Evolutionary conservation across 768 basidiomycete genomes (phyloP), one percentile per base, ranked within the genome.

Genomic region (Cystobasidium ongulense): DNA sequence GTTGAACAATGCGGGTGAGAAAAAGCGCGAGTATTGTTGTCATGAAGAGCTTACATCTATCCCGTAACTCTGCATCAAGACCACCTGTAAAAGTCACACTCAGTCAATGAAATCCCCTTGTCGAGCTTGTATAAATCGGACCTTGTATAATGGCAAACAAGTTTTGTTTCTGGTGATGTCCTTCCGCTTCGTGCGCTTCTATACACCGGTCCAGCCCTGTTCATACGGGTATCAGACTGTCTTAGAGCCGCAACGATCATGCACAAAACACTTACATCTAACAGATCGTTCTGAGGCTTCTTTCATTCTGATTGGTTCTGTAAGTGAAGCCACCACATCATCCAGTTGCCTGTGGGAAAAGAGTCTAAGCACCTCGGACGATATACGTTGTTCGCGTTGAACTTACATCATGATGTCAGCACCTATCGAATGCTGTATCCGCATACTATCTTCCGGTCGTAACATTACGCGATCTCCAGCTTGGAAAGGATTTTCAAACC

Each of bases 321-420:
- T 90, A 52, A 93, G 81, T 80, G 90, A 92, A 39, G 89, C 86
- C 0, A 94, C 92, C 89, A 77, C 74, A 54, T 76, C 74, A 53
- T 76, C 74, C 7, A 77, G 71, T 73, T 76, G 72, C 70, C 73
- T 73, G 38, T n/a, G n/a, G n/a, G 31, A 36, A 39, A n/a, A 31
- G n/a, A n/a, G n/a, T n/a, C n/a, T n/a, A n/a, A n/a, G n/a, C n/a
- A n/a, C n/a, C n/a, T n/a, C n/a, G n/a, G n/a, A n/a, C n/a, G n/a
- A n/a, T n/a, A n/a, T n/a, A n/a, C n/a, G n/a, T n/a, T n/a, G n/a
- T n/a, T n/a, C n/a, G n/a, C n/a, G n/a, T 8, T 25, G 10, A 23
- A 92, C 85, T 80, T 91, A 92, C 92, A 95, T 94, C 75, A 95
- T 91, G 74, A 95, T 95, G 80, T 95, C 92, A 31, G 88, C 90